These are phyloP conservation scores for Fraxinus xanthoxyloides DNA, from an alignment of 305 asterid species.

Conservation along the genomic window DNA sequence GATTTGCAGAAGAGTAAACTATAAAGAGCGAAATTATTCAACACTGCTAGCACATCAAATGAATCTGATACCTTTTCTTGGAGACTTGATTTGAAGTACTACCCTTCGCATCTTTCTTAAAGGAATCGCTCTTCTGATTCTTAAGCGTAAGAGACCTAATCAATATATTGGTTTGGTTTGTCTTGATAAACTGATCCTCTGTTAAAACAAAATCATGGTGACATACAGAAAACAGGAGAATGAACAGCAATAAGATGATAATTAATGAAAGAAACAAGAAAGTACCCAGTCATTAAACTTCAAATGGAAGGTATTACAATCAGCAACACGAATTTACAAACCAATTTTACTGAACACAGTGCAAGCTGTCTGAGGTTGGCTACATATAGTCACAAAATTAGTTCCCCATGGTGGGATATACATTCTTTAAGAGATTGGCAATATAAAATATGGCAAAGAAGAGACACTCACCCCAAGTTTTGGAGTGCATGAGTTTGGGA, in stretches of 20 bases:
- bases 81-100: conserved; percentile 46
- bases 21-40: neutral
- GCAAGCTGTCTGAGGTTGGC: neutral
- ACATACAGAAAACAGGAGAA: neutral
- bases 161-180: conserved; percentile 78
- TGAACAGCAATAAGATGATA: too few relatives aligned
- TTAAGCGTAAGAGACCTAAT: conserved; percentile 77
- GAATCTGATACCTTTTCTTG: conserved; percentile 59
- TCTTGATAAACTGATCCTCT: conserved; percentile 74
- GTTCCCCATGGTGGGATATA: neutral
- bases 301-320: neutral
- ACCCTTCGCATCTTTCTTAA: conserved; percentile 49
- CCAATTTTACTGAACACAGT: neutral
- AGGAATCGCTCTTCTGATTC: conserved; percentile 59
- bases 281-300: neutral
- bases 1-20: conserved; percentile 6
- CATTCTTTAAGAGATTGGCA: neutral
- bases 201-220: conserved; percentile 22
- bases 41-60: conserved; percentile 17
- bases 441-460: neutral
- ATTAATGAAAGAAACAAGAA: neutral
- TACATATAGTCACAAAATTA: neutral
- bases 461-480: neutral
- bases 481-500: neutral
- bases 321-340: neutral